Conservation (phyloP, 2,329 filamentous ascomycete species). For the Penicillium sclerotiorum region DNA sequence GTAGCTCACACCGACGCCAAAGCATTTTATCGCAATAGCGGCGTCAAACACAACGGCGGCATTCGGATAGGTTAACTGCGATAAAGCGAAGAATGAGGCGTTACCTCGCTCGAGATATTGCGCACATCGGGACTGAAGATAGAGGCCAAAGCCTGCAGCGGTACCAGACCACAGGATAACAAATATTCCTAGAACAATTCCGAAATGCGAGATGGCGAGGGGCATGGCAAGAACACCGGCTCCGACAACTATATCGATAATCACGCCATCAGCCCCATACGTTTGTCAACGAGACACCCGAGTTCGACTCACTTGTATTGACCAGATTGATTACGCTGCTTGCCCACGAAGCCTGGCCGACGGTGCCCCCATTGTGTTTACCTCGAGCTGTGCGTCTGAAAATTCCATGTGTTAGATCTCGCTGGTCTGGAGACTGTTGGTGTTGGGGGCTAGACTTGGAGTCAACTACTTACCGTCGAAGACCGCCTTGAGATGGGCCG, state of each 20-base stretch:
- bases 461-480: slow-evolving; percentile 33
- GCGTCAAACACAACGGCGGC: slow-evolving; percentile 93
- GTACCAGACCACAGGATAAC: slow-evolving; percentile 90
- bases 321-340: slow-evolving; percentile 94
- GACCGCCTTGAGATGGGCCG: slow-evolving; percentile 25
- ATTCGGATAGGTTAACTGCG: slow-evolving; percentile 95
- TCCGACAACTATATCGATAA: slow-evolving; percentile 70
- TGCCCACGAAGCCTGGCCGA: slow-evolving; percentile 79
- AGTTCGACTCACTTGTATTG: slow-evolving; percentile 76
- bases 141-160: slow-evolving; percentile 88
- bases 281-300: slow-evolving; percentile 10
- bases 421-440: too few species aligned
- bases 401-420: too few species aligned
- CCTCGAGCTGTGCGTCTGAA: slow-evolving; percentile 48
- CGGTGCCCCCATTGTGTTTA: slow-evolving; percentile 69
- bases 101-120: slow-evolving; percentile 87
- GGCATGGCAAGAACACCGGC: slow-evolving; percentile 95
- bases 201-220: slow-evolving; percentile 93
- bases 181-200: slow-evolving; percentile 78
- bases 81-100: slow-evolving; percentile 93
- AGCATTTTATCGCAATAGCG: slow-evolving; percentile 96
- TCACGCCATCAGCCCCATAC: background rate
- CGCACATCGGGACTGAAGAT: slow-evolving; percentile 90
- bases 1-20: slow-evolving; percentile 95
- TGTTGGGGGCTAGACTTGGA: background rate